Percentiles rank a stretch among this genome's conserved stretches.
These are phyloP conservation scores for Pyrenochaeta sp. DNA, from an alignment of 2,329 filamentous ascomycete species.

Conservation along the genomic window DNA sequence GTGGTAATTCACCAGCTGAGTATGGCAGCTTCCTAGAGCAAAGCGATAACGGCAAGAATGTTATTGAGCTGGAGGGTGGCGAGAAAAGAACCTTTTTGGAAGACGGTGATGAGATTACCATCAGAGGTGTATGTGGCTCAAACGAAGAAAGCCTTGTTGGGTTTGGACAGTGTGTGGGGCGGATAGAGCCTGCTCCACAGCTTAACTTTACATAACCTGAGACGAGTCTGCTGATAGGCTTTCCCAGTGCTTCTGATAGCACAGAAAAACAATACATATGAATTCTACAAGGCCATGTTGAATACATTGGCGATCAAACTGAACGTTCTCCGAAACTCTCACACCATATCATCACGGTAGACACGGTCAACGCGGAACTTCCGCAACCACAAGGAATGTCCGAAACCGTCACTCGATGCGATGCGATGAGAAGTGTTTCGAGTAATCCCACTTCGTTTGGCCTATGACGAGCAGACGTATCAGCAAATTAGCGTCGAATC, in stretches of 20 bases:
- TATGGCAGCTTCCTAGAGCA: conserved; percentile 77
- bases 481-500: neutral
- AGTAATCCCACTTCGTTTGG: neutral
- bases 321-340: no score
- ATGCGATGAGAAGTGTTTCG: no score
- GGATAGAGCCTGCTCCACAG: conserved; percentile 56
- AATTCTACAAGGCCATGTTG: no score
- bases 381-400: no score
- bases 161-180: conserved; percentile 76
- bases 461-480: neutral
- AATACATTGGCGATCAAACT: no score
- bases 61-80: conserved; percentile 67
- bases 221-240: no score
- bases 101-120: conserved; percentile 74
- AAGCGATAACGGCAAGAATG: conserved; percentile 71
- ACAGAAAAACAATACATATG: no score
- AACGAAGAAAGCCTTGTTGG: conserved; percentile 73
- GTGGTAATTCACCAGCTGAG: conserved; percentile 64
- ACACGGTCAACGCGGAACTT: no score
- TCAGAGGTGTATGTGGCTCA: conserved; percentile 70
- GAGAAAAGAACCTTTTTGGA: conserved; percentile 75
- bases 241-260: no score
- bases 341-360: no score
- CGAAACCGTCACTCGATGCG: no score
- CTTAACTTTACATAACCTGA: conserved; percentile 30